Evolutionary conservation across 2,329 filamentous ascomycete species (phyloP), one percentile per base, ranked within the genome.

Genomic region (Neonectria faginata): DNA sequence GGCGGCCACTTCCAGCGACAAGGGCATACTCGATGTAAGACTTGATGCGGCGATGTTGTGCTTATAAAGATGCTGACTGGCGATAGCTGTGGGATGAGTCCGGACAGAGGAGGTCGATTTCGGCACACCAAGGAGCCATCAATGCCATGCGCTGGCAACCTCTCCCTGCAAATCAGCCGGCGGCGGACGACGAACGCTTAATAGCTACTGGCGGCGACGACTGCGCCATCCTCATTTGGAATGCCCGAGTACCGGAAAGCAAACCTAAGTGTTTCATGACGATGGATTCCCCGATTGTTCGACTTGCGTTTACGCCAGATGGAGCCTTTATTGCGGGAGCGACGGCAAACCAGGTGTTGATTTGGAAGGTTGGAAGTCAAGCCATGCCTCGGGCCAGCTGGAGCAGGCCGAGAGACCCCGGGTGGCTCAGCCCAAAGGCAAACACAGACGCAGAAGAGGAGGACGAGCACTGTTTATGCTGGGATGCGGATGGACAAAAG

Each of bases 361-460:
- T 91, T 50, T 91, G 88, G 87, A 90, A 89, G 73, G 84, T 89
- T 12, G 87, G 85, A 64, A 88, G 88, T 57, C 81, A 85, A 50
- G 79, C 81, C 27, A 81, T 88, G 50, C 88, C 88, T 5, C 82
- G 86, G 50, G 88, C 88, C 16, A 86, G 82, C 71, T 91, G 88
- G 88, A 85, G 81, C 64, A 79, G 86, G 65, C 79, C 81, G 27
- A 79, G 83, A 10, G 86, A 89, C 67, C 79, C 82, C 0, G 88
- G 86, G 5, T 89, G 87, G 86, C 79, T 86, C 33, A 89, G 85
- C 64, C 87, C 87, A 20, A 86, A 83, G 70, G 81, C 81, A 50
- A 83, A 81, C 39, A 79, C 82, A 7, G 85, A 86, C 25, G 74
- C 79, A 0, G 87, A 89, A 22, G 87, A 89, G 48, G 87, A 89